phyloP scores from a whole-genome alignment of 176 grass and related monocot genomes.

The Hyparrhenia diplandra region DNA sequence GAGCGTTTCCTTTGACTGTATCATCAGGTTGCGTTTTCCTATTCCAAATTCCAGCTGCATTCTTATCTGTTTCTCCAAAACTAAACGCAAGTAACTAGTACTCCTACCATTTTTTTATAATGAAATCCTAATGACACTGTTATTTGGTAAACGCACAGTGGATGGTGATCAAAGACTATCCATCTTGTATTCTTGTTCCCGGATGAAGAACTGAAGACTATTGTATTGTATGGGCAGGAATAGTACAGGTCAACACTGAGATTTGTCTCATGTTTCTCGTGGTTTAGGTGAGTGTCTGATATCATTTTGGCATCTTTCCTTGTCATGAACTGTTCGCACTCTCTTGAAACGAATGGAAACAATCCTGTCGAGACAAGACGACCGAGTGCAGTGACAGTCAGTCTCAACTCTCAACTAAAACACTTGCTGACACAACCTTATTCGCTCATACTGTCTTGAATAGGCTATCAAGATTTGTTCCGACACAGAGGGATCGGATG shows the following conservation, averaged over 20 bases:
- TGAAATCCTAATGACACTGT: neutral
- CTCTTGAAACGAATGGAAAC: slow-evolving; percentile 21
- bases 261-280: neutral
- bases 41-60: neutral
- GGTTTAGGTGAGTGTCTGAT: slow-evolving; percentile 41
- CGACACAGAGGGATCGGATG: neutral
- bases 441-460: neutral
- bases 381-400: neutral
- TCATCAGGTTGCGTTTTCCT: neutral
- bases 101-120: neutral
- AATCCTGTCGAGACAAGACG: neutral
- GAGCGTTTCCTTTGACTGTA: slow-evolving; percentile 38
- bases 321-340: slow-evolving; percentile 9
- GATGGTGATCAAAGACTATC: neutral
- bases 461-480: slow-evolving; percentile 9
- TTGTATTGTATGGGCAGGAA: neutral
- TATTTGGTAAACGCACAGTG: neutral
- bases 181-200: neutral
- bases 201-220: neutral
- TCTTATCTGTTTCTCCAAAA: slow-evolving; percentile 4
- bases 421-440: neutral
- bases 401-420: slow-evolving; percentile 46
- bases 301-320: slow-evolving; percentile 17
- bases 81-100: neutral
- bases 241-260: neutral